Evolutionary conservation across 257 asterid species (phyloP).

Genomic region (Fraxinus americana): DNA sequence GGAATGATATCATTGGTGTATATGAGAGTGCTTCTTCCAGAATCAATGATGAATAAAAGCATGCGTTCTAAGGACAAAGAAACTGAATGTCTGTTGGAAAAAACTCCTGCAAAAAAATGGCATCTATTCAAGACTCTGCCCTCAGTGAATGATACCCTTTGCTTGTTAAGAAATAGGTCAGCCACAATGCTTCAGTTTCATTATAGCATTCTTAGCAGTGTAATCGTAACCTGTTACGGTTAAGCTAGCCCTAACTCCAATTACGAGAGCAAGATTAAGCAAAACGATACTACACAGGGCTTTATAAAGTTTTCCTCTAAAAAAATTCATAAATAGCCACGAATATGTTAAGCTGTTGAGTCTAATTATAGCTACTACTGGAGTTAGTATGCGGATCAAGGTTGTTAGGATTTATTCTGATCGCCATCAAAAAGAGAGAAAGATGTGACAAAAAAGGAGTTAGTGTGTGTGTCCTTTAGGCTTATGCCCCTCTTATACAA

Average conservation of each 20-base stretch:
- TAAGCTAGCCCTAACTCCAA: no score
- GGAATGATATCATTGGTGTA: conserved; percentile 39
- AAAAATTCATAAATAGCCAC: no score
- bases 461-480: conserved; percentile 4
- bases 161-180: conserved; percentile 73
- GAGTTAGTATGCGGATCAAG: no score
- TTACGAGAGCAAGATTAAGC: no score
- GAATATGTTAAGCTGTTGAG: no score
- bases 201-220: background rate
- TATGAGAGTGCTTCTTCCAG: conserved; percentile 78
- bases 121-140: conserved; percentile 57
- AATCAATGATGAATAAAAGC: conserved; percentile 39
- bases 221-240: background rate
- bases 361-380: no score
- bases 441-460: no score
- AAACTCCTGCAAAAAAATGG: conserved; percentile 51
- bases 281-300: no score
- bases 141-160: conserved; percentile 56
- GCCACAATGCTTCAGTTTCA: background rate
- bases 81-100: conserved; percentile 59
- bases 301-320: no score
- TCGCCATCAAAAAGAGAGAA: no score
- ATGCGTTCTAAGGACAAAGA: conserved; percentile 38
- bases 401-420: no score
- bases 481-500: background rate